Base-by-base conservation (phyloP, 306 rosid genomes). In the Trifolium subterraneum region DNA sequence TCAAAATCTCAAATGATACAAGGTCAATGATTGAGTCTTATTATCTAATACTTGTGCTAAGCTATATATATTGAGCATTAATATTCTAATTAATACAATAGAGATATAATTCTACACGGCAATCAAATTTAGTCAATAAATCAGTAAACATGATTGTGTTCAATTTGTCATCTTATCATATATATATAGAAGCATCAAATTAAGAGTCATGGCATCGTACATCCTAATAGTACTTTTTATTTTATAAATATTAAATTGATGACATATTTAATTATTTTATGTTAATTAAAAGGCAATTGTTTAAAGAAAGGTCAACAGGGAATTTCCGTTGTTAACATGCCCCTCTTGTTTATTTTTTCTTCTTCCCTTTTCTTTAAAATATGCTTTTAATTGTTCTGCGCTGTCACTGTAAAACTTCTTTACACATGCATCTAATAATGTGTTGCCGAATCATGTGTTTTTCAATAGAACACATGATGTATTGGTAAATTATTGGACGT, bases 51-150 rank as follows among this genome's bases (percentile, higher is more conserved):
- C 13, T 48, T 35, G 2, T 25, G 42, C 60, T 13, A 6, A 38
- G 42, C 69, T 11, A 5, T 64, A 36, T 64, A 33, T 16, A 64
- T 64, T 38, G 29, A 45, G 12, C 18, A 6, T 48, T 52, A 18
- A 0, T 45, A 35, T 68, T 73, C n/a, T 47, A 42, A 62, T 2
- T 36, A 8, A 35, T 36, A 36, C 39, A 18, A 36, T n/a, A 23
- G 56, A 71, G 71, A 65, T 56, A 8, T 19, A 77, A 67, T 72
- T 50, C 68, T n/a, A 72, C 79, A 72, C 85, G 75, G 55, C 67
- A 76, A 65, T 76, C 31, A 42, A 41, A 20, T 18, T 15, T 27
- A 42, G 69, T 62, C 75, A 68, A 80, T 61, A 31, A 50, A 62
- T 45, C 16, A 4, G 7, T 35, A 63, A 35, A 56, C 60, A 65